Conservation (phyloP, 805 yeast species). For the Yarrowia divulgata region DNA sequence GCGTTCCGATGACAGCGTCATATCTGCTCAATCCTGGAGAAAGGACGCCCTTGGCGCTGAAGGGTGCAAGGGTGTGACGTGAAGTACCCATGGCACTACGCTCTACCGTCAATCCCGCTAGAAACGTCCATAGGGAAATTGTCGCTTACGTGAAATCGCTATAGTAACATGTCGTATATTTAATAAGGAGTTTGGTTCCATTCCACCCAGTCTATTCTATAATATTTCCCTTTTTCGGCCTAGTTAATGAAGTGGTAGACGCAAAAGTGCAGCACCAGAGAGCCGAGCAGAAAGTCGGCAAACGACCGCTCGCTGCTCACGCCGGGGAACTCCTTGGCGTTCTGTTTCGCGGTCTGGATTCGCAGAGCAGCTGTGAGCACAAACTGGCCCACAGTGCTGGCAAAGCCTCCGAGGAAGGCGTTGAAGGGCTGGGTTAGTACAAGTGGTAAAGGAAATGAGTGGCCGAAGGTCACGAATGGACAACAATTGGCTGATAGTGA, state of each 20-base stretch:
- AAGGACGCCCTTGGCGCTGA: too few relatives aligned
- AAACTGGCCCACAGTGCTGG: constrained; percentile 92
- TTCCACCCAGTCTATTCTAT: constrained; percentile 6
- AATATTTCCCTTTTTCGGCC: constrained; percentile 36
- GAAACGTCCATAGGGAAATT: too few relatives aligned
- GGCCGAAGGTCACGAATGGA: background rate
- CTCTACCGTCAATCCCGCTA: too few relatives aligned
- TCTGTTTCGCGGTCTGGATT: constrained; percentile 64
- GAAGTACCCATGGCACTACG: too few relatives aligned
- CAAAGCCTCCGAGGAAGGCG: constrained; percentile 93
- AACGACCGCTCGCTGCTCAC: constrained; percentile 70
- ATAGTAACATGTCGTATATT: background rate
- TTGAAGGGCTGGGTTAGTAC: constrained; percentile 73
- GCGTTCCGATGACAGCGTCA: too few relatives aligned
- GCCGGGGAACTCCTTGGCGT: constrained; percentile 52
- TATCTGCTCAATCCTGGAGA: too few relatives aligned
- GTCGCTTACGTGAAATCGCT: too few relatives aligned
- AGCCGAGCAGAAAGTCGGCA: constrained; percentile 87
- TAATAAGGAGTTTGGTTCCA: background rate
- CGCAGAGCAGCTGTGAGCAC: constrained; percentile 77
- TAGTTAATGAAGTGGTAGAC: constrained; percentile 90
- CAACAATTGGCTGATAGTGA: too few relatives aligned
- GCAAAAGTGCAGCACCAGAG: constrained; percentile 86
- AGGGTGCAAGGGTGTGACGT: too few relatives aligned
- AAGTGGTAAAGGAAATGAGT: background rate